phyloP scores from a whole-genome alignment of 169 alveolate genomes.

The Hepatocystis sp. region DNA sequence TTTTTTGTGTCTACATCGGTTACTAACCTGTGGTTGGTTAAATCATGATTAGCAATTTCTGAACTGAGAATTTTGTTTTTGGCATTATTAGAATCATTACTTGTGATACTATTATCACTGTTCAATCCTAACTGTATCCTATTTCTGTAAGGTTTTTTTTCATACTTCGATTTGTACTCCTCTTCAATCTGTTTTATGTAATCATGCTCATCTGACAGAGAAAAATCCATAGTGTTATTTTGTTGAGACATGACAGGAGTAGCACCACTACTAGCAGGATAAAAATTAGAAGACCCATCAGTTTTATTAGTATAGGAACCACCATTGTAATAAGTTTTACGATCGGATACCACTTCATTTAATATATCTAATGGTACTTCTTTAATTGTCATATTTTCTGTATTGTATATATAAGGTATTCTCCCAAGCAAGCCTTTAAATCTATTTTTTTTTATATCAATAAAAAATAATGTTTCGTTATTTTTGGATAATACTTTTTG shows the following conservation, averaged over 20 bases:
- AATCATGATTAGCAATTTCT: no score
- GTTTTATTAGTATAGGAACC: no score
- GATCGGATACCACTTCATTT: conserved; percentile 13
- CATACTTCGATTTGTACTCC: conserved; percentile 65
- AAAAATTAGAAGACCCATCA: background rate
- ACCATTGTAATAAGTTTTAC: no score
- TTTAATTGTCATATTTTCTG: conserved; percentile 76
- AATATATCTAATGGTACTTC: conserved; percentile 53
- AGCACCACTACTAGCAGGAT: conserved; percentile 4
- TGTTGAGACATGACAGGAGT: no score
- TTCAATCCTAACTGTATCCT: no score
- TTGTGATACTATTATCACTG: no score
- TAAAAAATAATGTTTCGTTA: conserved; percentile 51
- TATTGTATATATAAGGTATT: conserved; percentile 78
- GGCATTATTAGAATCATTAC: no score
- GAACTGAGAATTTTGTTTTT: no score
- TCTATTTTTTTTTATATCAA: conserved; percentile 94
- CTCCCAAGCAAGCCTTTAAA: conserved; percentile 95
- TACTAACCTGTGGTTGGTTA: no score
- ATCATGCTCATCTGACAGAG: conserved; percentile 61
- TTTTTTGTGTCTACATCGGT: no score
- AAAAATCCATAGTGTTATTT: conserved; percentile 9
- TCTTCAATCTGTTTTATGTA: conserved; percentile 65
- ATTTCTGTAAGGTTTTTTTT: no score
- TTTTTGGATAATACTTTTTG: conserved; percentile 87